A percentile compares a stretch with the other conserved stretches of the same genome.
Conservation (phyloP, 2,329 filamentous ascomycete species). For the Phialophora expanda region DNA sequence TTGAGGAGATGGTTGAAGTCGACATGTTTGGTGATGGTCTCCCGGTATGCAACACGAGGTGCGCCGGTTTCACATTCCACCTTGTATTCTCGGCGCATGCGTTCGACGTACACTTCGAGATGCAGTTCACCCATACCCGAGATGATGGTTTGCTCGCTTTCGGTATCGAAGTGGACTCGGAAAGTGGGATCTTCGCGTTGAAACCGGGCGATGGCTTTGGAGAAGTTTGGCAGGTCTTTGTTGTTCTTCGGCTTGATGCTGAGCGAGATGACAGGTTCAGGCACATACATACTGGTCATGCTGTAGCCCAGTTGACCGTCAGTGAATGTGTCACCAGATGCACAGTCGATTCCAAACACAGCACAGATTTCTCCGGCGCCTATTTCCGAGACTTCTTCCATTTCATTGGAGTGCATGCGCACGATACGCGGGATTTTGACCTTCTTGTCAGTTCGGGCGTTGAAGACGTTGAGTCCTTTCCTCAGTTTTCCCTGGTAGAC, state of each 20-base stretch:
- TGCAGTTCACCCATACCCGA: conserved; percentile 98
- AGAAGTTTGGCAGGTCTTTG: conserved; percentile 92
- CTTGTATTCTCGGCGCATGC: conserved; percentile 94
- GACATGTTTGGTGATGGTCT: conserved; percentile 80
- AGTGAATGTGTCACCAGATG: conserved; percentile 97
- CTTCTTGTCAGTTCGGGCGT: conserved; percentile 92
- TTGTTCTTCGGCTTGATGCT: conserved; percentile 95
- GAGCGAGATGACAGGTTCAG: conserved; percentile 95
- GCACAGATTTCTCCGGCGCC: conserved; percentile 97
- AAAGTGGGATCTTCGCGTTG: conserved; percentile 98
- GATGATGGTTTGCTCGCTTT: conserved; percentile 96
- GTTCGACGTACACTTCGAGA: conserved; percentile 95
- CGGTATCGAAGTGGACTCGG: conserved; percentile 86
- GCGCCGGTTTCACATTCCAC: conserved; percentile 95
- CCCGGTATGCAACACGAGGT: conserved; percentile 94
- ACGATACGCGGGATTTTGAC: conserved; percentile 96
- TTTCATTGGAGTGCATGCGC: conserved; percentile 99
- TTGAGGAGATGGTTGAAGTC: conserved; percentile 92
- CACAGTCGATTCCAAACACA: conserved; percentile 96
- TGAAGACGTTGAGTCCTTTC: conserved; percentile 90
- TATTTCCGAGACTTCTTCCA: conserved; percentile 94
- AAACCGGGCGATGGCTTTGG: conserved; percentile 98
- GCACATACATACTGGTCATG: conserved; percentile 97
- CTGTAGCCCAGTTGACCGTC: conserved; percentile 90
- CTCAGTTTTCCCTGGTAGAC: conserved; percentile 92